These are phyloP conservation scores for Plenodomus tracheiphilus DNA, from an alignment of 2,329 filamentous ascomycete species.

Conservation along the genomic window DNA sequence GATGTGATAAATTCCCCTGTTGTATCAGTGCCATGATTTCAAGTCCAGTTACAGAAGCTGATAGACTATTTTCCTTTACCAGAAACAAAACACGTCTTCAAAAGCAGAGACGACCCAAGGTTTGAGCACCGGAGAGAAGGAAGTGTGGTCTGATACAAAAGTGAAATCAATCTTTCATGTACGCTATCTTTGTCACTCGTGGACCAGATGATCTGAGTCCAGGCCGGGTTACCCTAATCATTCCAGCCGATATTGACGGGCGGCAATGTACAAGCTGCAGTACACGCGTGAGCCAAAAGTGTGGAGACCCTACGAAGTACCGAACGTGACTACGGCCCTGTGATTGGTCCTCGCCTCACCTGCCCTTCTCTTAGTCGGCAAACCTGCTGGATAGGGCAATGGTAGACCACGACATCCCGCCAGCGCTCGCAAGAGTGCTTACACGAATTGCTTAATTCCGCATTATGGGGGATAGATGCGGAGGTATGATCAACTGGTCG, in stretches of 20 bases:
- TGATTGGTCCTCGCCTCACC: slow-evolving; percentile 17
- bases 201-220: no score
- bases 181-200: no score
- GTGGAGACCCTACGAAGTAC: slow-evolving; percentile 15
- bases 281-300: slow-evolving; percentile 14
- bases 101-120: no score
- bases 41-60: no score
- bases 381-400: slow-evolving; percentile 12
- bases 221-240: slow-evolving; percentile 6
- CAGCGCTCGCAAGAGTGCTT: background rate
- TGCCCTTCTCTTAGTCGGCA: slow-evolving; percentile 14
- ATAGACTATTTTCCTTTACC: no score
- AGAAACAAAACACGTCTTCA: no score
- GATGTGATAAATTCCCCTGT: no score
- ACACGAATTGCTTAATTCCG: no score
- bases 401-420: slow-evolving; percentile 4
- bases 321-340: background rate
- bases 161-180: no score
- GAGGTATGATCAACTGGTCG: slow-evolving; percentile 1
- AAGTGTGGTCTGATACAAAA: no score
- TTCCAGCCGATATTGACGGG: slow-evolving; percentile 11
- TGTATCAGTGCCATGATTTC: no score
- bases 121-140: no score
- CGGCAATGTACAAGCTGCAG: background rate
- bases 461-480: background rate